Evolutionary conservation across 208 protist species (phyloP).

Genomic region (Spongospora subterranea): DNA sequence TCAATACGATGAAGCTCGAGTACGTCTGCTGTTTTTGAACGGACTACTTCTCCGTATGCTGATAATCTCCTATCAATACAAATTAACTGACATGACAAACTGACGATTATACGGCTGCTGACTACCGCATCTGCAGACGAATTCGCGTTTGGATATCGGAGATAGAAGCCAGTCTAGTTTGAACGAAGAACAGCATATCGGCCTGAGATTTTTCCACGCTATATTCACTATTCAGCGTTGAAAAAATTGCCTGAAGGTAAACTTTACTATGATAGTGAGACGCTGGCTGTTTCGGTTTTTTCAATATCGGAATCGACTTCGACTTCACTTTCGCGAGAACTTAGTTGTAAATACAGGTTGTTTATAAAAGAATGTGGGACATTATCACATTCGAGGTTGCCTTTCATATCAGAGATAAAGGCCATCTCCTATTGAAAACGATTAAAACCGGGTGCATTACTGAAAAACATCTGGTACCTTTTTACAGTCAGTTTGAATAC

Average conservation of each 20-base stretch:
- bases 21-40: background rate
- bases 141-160: constrained; percentile 45
- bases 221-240: background rate
- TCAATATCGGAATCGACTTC: too few species aligned
- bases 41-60: background rate
- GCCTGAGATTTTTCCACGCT: background rate
- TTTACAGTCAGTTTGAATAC: too few species aligned
- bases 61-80: background rate
- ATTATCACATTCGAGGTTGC: background rate
- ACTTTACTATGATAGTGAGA: background rate
- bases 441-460: too few species aligned
- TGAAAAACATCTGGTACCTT: too few species aligned
- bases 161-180: background rate
- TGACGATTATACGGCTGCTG: background rate
- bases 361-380: background rate
- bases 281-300: too few species aligned
- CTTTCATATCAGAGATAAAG: too few species aligned
- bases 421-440: too few species aligned
- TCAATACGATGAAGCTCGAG: background rate
- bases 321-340: background rate
- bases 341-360: background rate
- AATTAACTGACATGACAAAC: background rate
- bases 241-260: background rate
- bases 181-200: background rate
- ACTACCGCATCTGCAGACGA: background rate